Evolutionary conservation across 2,329 filamentous ascomycete genomes (phyloP).

Genomic region (Neofusicoccum sp.): DNA sequence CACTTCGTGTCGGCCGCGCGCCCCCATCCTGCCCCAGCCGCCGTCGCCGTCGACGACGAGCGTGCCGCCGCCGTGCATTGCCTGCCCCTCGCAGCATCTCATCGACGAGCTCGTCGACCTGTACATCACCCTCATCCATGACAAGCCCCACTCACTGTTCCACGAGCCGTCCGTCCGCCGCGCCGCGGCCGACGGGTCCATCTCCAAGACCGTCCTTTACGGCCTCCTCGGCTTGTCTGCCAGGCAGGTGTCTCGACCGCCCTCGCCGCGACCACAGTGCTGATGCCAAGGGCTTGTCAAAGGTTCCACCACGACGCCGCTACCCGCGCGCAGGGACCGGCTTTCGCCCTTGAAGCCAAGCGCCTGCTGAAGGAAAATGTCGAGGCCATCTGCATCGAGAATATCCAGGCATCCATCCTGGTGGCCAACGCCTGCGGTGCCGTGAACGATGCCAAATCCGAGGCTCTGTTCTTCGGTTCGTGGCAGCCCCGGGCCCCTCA

Average conservation of each 20-base stretch:
- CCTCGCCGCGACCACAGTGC: background rate
- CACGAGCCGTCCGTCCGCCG: constrained; percentile 30
- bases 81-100: background rate
- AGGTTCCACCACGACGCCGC: constrained; percentile 10
- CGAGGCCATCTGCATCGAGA: constrained; percentile 40
- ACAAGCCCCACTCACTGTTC: constrained; percentile 39
- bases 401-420: constrained; percentile 46
- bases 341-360: constrained; percentile 29
- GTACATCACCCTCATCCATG: constrained; percentile 40
- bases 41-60: background rate
- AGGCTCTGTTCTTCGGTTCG: constrained; percentile 42
- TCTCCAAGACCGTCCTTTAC: constrained; percentile 1
- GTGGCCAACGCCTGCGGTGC: constrained; percentile 39
- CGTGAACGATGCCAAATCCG: constrained; percentile 40
- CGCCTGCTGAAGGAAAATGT: constrained; percentile 32
- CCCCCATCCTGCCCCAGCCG: background rate
- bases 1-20: background rate
- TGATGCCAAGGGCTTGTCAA: background rate
- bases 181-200: background rate
- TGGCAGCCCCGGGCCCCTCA: no score
- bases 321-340: constrained; percentile 25
- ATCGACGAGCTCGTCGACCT: constrained; percentile 31
- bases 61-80: background rate
- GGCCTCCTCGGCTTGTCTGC: constrained; percentile 18
- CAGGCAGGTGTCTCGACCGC: background rate